These are phyloP conservation scores for Amanita pallidorosea DNA, from an alignment of 768 basidiomycete genomes.

Conservation along the genomic window DNA sequence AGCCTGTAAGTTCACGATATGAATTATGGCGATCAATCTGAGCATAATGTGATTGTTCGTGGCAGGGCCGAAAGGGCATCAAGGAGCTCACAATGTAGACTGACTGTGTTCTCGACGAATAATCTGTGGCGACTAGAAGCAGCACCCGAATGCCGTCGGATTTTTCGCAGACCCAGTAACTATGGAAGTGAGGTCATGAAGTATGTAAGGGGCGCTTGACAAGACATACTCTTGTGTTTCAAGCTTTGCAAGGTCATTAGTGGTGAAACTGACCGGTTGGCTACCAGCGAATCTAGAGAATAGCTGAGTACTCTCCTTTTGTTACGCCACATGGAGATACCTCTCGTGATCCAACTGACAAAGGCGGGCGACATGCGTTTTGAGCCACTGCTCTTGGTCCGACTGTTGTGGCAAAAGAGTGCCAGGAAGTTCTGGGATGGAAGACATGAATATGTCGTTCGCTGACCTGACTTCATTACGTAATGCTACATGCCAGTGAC, in stretches of 20 bases:
- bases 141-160: constrained; percentile 92
- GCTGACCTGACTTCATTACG: constrained; percentile 5
- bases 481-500: constrained; percentile 3
- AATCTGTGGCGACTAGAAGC: constrained; percentile 62
- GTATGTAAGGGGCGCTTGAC: neutral
- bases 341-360: constrained; percentile 57
- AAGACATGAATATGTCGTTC: constrained; percentile 27
- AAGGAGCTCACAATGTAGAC: constrained; percentile 62
- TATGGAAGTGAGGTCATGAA: constrained; percentile 18
- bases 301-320: neutral
- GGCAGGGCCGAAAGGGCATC: neutral
- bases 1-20: constrained; percentile 63
- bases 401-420: constrained; percentile 39
- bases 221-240: constrained; percentile 70
- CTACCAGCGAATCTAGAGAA: constrained; percentile 78
- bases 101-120: constrained; percentile 35
- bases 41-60: neutral
- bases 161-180: constrained; percentile 99
- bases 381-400: constrained; percentile 58
- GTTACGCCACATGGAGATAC: constrained; percentile 22
- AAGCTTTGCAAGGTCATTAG: constrained; percentile 58
- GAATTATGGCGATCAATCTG: constrained; percentile 94
- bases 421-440: constrained; percentile 68
- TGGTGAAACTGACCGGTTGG: constrained; percentile 87
- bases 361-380: constrained; percentile 45